phyloP scores from a whole-genome alignment of 2,329 filamentous ascomycete species.

The Ceratocystis ficicola region DNA sequence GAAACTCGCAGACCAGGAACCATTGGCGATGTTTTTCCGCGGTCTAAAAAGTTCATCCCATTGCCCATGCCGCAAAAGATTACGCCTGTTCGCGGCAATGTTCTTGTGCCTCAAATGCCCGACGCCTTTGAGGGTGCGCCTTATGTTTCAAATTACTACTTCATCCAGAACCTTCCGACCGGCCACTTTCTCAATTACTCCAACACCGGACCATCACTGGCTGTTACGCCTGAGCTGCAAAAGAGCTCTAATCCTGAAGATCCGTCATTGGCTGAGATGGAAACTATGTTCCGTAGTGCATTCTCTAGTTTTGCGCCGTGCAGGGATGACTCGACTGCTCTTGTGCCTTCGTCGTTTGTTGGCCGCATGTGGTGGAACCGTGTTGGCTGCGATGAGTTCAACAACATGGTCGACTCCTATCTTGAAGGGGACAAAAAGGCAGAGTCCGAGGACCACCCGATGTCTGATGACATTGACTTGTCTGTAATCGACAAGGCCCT shows the following conservation, averaged over 20 bases:
- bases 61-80: constrained; percentile 50
- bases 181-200: constrained; percentile 61
- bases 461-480: constrained; percentile 38
- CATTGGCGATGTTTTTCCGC: constrained; percentile 51
- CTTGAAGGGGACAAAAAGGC: constrained; percentile 28
- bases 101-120: constrained; percentile 43
- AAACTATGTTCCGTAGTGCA: constrained; percentile 60
- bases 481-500: constrained; percentile 42
- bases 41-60: constrained; percentile 38
- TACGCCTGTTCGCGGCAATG: constrained; percentile 51
- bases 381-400: constrained; percentile 52
- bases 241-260: constrained; percentile 55
- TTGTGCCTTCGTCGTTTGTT: constrained; percentile 55
- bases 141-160: constrained; percentile 48
- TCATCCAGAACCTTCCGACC: constrained; percentile 50
- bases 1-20: constrained; percentile 38
- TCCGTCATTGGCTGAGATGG: constrained; percentile 49
- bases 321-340: constrained; percentile 58
- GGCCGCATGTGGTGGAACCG: constrained; percentile 68
- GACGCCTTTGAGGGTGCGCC: constrained; percentile 44
- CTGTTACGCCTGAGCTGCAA: constrained; percentile 42
- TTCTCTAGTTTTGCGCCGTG: constrained; percentile 72
- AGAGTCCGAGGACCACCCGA: constrained; percentile 31
- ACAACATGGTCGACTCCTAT: constrained; percentile 48
- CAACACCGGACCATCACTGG: constrained; percentile 31